Percentiles rank a stretch among this genome's conserved stretches.
Conservation (phyloP, 2,329 filamentous ascomycete species). For the Davidsoniella neocaledoniae region DNA sequence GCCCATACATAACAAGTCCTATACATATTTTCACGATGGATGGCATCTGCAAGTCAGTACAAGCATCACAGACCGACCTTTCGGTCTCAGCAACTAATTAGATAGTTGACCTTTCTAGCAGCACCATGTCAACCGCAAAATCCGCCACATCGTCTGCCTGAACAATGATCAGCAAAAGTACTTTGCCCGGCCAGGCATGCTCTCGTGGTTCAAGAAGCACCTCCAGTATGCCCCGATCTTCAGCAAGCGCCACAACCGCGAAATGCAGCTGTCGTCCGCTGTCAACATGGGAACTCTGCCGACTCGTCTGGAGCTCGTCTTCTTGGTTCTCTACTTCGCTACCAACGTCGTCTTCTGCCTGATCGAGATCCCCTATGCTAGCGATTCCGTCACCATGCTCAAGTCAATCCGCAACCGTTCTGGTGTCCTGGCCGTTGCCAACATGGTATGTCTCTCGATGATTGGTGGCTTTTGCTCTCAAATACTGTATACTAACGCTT, state of each 20-base stretch:
- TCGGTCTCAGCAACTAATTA: too few relatives aligned
- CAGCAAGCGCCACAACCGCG: constrained; percentile 50
- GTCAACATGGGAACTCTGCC: constrained; percentile 46
- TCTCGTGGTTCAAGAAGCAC: constrained; percentile 14
- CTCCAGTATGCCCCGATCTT: constrained; percentile 44
- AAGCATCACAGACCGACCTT: too few relatives aligned
- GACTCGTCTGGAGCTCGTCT: constrained; percentile 42
- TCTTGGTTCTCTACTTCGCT: constrained; percentile 38
- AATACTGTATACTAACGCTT: not conserved
- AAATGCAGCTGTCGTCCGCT: constrained; percentile 44
- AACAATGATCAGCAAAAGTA: constrained; percentile 67
- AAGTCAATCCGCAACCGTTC: constrained; percentile 65
- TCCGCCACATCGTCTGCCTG: constrained; percentile 58
- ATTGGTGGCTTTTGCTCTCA: too few relatives aligned
- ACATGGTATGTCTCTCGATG: constrained; percentile 45
- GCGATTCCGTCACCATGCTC: constrained; percentile 23
- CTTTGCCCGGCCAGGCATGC: constrained; percentile 28
- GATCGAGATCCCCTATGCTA: constrained; percentile 43
- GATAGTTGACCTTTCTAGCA: too few relatives aligned
- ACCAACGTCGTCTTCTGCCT: constrained; percentile 55
- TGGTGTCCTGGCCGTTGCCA: constrained; percentile 69
- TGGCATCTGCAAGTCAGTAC: too few relatives aligned
- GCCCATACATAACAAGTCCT: too few relatives aligned
- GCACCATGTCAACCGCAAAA: constrained; percentile 39
- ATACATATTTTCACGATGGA: too few relatives aligned